phyloP scores from a whole-genome alignment of 2,329 filamentous ascomycete species.

The Exophiala oligosperma region DNA sequence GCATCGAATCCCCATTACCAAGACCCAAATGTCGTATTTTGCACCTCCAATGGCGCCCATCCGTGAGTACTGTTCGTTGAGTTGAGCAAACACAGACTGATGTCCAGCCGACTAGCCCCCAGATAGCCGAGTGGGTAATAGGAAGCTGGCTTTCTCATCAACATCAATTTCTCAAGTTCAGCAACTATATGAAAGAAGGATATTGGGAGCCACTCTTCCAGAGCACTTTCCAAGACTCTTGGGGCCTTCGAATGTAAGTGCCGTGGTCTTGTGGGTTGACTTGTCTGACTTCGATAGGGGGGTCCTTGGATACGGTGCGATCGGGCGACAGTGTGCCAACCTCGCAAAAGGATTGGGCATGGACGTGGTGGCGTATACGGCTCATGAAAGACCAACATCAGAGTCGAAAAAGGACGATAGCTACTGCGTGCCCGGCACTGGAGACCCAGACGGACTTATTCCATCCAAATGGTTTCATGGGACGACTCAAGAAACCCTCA shows the following conservation, averaged over 20 bases:
- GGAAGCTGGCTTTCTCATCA: slow-evolving; percentile 37
- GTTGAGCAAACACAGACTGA: not conserved
- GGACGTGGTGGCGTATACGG: slow-evolving; percentile 72
- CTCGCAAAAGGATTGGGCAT: slow-evolving; percentile 60
- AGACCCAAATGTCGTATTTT: slow-evolving; percentile 40
- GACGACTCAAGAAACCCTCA: slow-evolving; percentile 43
- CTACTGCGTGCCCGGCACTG: slow-evolving; percentile 68
- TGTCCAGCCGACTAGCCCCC: slow-evolving; percentile 31
- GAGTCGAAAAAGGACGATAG: slow-evolving; percentile 63
- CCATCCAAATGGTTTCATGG: slow-evolving; percentile 56
- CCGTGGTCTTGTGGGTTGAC: not conserved
- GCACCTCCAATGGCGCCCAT: slow-evolving; percentile 45
- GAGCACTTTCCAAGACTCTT: slow-evolving; percentile 19
- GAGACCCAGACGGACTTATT: slow-evolving; percentile 53
- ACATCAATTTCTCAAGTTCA: slow-evolving; percentile 36
- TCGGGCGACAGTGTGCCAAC: slow-evolving; percentile 54
- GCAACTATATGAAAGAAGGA: slow-evolving; percentile 32
- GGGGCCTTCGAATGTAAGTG: slow-evolving; percentile 22
- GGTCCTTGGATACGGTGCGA: slow-evolving; percentile 62
- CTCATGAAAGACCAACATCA: slow-evolving; percentile 63
- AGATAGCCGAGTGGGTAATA: slow-evolving; percentile 47
- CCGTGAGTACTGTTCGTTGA: slow-evolving; percentile 35
- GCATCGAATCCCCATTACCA: slow-evolving; percentile 36
- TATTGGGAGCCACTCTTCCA: slow-evolving; percentile 33
- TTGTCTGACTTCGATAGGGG: slow-evolving; percentile 44